These are phyloP conservation scores for Rutstroemia sydowiana DNA, from an alignment of 2,329 filamentous ascomycete genomes.

Conservation along the genomic window DNA sequence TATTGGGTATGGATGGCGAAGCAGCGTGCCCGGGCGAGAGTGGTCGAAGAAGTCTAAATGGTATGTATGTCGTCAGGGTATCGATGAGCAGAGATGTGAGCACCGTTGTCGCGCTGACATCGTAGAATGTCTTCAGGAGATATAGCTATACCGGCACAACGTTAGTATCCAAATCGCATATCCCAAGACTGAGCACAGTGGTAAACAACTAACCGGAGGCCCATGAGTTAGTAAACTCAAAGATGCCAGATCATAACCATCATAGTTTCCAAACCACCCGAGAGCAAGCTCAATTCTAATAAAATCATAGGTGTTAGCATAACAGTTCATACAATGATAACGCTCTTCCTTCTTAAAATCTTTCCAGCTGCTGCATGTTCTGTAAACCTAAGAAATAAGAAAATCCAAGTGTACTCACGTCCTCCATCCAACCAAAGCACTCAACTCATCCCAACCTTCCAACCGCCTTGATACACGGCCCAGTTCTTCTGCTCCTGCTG, in stretches of 20 bases:
- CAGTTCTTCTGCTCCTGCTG: slow-evolving; percentile 41
- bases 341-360: too few relatives aligned
- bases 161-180: neutral
- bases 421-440: slow-evolving; percentile 44
- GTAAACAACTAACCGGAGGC: slow-evolving; percentile 49
- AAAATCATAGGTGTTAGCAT: slow-evolving; percentile 2
- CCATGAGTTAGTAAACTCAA: slow-evolving; percentile 65
- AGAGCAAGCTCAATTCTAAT: slow-evolving; percentile 61
- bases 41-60: slow-evolving; percentile 68
- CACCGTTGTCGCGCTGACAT: slow-evolving; percentile 54
- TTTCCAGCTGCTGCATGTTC: neutral
- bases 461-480: slow-evolving; percentile 57
- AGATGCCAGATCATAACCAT: slow-evolving; percentile 62
- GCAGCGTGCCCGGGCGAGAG: slow-evolving; percentile 56
- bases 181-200: slow-evolving; percentile 10
- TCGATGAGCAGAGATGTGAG: slow-evolving; percentile 59
- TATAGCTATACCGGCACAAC: slow-evolving; percentile 47
- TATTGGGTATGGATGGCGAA: slow-evolving; percentile 47
- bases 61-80: slow-evolving; percentile 58
- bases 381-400: slow-evolving; percentile 3
- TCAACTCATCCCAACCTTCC: slow-evolving; percentile 56
- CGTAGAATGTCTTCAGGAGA: slow-evolving; percentile 73
- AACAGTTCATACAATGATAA: too few relatives aligned
- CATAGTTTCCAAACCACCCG: slow-evolving; percentile 67
- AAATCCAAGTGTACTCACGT: slow-evolving; percentile 41